Conservation (phyloP, 495 filamentous ascomycete species). For the Aspergillus olivimuriae region DNA sequence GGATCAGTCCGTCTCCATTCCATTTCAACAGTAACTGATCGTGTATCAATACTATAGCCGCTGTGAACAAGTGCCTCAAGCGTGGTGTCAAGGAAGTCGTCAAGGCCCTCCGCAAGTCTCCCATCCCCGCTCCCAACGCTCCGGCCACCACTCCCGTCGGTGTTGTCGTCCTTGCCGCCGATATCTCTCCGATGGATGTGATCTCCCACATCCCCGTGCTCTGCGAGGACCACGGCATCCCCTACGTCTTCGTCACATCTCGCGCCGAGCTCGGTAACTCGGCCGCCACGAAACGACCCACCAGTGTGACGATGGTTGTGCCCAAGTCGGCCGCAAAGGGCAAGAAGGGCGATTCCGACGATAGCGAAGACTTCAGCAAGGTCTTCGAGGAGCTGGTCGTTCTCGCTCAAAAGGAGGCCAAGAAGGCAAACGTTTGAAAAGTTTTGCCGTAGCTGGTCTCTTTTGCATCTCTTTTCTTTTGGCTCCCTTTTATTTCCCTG, state of each 20-base stretch:
- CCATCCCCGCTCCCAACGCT: conserved; percentile 48
- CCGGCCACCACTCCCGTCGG: conserved; percentile 50
- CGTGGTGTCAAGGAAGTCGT: conserved; percentile 98
- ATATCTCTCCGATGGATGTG: conserved; percentile 96
- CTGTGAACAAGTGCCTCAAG: conserved; percentile 87
- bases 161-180: conserved; percentile 86
- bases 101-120: conserved; percentile 89
- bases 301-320: conserved; percentile 83
- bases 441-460: conserved; percentile 4
- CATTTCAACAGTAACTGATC: conserved; percentile 13
- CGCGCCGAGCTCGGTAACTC: conserved; percentile 88
- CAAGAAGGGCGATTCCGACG: conserved; percentile 47
- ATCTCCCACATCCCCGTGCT: conserved; percentile 95
- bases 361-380: conserved; percentile 63
- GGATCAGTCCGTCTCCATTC: too few relatives aligned
- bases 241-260: conserved; percentile 84
- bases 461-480: conserved; percentile 12
- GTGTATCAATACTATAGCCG: conserved; percentile 48
- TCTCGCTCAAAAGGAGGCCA: conserved; percentile 64
- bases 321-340: conserved; percentile 48
- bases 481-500: conserved; percentile 22
- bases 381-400: conserved; percentile 67
- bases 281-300: conserved; percentile 88
- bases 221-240: conserved; percentile 93
- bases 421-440: conserved; percentile 40